Evolutionary conservation across 2,329 filamentous ascomycete species (phyloP).

Genomic region (Cryphonectria parasitica): DNA sequence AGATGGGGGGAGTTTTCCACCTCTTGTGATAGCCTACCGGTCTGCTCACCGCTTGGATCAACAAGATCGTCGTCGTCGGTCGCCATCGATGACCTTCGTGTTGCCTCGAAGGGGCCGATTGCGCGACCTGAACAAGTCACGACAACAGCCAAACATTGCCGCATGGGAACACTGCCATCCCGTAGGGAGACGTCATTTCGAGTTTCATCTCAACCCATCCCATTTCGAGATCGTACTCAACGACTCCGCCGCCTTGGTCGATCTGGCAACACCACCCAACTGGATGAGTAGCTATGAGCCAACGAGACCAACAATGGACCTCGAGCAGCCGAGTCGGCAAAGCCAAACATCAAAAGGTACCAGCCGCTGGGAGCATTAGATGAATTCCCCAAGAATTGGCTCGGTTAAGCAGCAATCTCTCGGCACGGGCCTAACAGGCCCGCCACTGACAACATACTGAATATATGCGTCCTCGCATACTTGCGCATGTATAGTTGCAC

Average conservation of each 20-base stretch:
- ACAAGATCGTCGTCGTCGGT: neutral
- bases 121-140: conserved; percentile 5
- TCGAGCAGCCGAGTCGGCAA: neutral
- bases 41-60: neutral
- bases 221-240: conserved; percentile 6
- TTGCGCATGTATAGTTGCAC: conserved; percentile 20
- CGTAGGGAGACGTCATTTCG: conserved; percentile 9
- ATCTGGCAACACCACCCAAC: neutral
- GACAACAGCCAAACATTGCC: neutral
- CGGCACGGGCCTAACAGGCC: conserved; percentile 2
- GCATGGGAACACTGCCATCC: conserved; percentile 1
- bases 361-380: neutral
- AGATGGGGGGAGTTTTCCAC: neutral
- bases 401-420: neutral
- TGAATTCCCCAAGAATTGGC: neutral
- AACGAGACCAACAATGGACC: neutral
- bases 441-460: neutral
- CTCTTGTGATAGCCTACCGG: neutral
- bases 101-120: conserved; percentile 9
- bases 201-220: conserved; percentile 19
- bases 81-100: neutral
- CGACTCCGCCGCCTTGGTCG: neutral
- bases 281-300: neutral
- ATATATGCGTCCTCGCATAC: neutral
- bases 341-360: neutral